Evolutionary conservation across 768 basidiomycete species (phyloP).

Genomic region (Trametes cingulata): DNA sequence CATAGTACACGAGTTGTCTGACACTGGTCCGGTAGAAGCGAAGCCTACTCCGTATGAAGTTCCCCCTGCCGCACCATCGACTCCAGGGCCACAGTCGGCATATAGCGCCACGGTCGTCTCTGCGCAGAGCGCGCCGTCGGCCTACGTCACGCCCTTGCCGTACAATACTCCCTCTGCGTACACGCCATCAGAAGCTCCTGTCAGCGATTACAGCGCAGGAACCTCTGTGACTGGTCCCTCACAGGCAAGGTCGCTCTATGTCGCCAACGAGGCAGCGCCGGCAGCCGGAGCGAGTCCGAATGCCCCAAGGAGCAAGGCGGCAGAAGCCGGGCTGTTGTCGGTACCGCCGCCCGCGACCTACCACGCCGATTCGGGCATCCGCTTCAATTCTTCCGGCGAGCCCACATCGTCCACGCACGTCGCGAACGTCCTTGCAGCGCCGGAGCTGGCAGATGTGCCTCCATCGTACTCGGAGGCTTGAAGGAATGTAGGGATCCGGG

Average conservation of each 20-base stretch:
- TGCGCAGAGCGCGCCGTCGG: background rate
- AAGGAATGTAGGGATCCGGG: background rate
- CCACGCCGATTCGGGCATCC: slow-evolving; percentile 24
- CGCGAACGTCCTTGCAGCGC: background rate
- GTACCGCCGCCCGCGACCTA: slow-evolving; percentile 16
- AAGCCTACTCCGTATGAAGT: slow-evolving; percentile 11
- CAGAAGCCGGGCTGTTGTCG: slow-evolving; percentile 23
- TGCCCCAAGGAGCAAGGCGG: slow-evolving; percentile 23
- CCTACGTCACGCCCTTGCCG: background rate
- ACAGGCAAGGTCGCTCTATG: background rate
- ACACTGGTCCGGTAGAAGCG: background rate
- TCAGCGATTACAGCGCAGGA: slow-evolving; percentile 10
- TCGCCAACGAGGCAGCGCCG: slow-evolving; percentile 1
- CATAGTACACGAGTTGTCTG: background rate
- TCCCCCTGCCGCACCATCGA: background rate
- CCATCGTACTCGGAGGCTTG: slow-evolving; percentile 11
- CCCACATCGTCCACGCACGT: slow-evolving; percentile 9
- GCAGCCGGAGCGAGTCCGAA: slow-evolving; percentile 2
- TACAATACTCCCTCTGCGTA: background rate
- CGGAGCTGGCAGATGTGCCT: slow-evolving; percentile 4
- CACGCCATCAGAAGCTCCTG: slow-evolving; percentile 8
- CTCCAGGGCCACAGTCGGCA: background rate
- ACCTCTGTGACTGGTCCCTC: slow-evolving; percentile 3
- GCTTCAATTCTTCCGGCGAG: slow-evolving; percentile 14
- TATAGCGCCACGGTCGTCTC: background rate